Conservation (phyloP, 495 filamentous ascomycete species). For the Xylaria palmicola region DNA sequence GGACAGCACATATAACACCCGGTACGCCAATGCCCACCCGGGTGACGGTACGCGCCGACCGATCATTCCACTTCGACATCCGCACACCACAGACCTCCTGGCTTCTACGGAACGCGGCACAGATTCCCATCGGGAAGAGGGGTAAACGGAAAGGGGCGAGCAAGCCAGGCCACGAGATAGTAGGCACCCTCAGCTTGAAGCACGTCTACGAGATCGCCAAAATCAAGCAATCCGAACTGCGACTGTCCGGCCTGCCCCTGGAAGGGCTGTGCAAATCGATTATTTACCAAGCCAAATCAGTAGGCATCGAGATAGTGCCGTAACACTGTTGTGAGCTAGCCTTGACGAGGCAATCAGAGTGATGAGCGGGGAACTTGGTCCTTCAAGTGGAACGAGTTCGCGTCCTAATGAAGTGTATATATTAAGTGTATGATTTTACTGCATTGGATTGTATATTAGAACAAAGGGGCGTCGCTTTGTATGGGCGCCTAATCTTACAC, state of each 20-base stretch:
- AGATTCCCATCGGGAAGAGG: constrained; percentile 67
- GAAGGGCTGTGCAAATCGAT: constrained; percentile 82
- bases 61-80: constrained; percentile 88
- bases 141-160: constrained; percentile 75
- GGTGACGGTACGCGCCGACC: constrained; percentile 89
- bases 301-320: constrained; percentile 78
- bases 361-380: not conserved
- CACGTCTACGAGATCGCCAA: constrained; percentile 97
- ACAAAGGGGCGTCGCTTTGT: not conserved
- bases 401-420: constrained; percentile 4
- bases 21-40: constrained; percentile 88
- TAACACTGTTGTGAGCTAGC: constrained; percentile 34
- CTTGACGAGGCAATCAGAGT: not conserved
- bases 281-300: constrained; percentile 82
- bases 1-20: constrained; percentile 77
- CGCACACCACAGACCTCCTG: constrained; percentile 91
- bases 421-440: constrained; percentile 6
- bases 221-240: constrained; percentile 85
- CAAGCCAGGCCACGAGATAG: constrained; percentile 72
- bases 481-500: not conserved
- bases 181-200: constrained; percentile 86
- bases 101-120: constrained; percentile 81
- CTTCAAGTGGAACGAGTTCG: not conserved
- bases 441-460: constrained; percentile 5
- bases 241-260: constrained; percentile 75